Evolutionary conservation across 116 monocot species (phyloP).

Genomic region (Zostera marina): DNA sequence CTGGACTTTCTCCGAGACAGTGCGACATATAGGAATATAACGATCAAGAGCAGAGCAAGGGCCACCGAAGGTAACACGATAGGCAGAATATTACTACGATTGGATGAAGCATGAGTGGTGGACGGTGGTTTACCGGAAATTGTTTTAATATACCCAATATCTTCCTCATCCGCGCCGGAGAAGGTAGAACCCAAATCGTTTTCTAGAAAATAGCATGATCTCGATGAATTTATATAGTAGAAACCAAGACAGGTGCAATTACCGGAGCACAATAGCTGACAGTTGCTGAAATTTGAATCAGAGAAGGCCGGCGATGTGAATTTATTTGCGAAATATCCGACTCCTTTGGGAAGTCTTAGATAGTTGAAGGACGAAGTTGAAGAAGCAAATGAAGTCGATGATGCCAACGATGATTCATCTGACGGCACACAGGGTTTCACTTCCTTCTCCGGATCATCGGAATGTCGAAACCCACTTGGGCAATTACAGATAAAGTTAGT

Average conservation of each 20-base stretch:
- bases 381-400: too few species aligned
- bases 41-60: slow-evolving; percentile 18
- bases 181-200: slow-evolving; percentile 34
- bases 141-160: slow-evolving; percentile 40
- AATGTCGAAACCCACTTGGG: too few species aligned
- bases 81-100: slow-evolving; percentile 6
- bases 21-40: slow-evolving; percentile 12
- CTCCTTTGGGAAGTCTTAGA: too few species aligned
- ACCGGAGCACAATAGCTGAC: slow-evolving; percentile 31
- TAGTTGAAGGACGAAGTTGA: too few species aligned
- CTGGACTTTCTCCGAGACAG: slow-evolving; percentile 10
- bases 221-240: slow-evolving; percentile 40
- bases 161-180: not conserved
- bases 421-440: too few species aligned
- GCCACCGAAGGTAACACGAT: slow-evolving; percentile 47
- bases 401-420: too few species aligned
- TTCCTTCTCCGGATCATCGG: too few species aligned
- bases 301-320: slow-evolving; percentile 8
- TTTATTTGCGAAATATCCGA: too few species aligned
- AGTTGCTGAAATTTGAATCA: slow-evolving; percentile 14
- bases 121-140: not conserved
- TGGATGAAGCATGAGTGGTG: not conserved
- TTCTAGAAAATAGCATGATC: slow-evolving; percentile 38
- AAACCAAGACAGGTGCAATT: slow-evolving; percentile 58
- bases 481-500: too few species aligned